These are phyloP conservation scores for Eurotiales sp. DNA, from an alignment of 2,329 filamentous ascomycete genomes.

Conservation along the genomic window DNA sequence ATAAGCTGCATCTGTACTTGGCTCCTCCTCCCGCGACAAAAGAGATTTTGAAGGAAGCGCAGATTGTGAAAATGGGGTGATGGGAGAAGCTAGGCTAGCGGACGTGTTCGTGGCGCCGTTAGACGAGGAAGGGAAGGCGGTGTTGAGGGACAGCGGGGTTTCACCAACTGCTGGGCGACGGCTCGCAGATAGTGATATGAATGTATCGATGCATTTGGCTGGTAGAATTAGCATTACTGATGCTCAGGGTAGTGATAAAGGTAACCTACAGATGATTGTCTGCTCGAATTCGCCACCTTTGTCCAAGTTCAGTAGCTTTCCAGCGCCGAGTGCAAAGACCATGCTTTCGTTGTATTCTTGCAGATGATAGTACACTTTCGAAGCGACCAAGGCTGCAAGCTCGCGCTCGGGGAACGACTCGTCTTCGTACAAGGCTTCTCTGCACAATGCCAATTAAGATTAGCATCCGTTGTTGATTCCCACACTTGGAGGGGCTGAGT, in stretches of 20 bases:
- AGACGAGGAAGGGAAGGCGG: conserved; percentile 67
- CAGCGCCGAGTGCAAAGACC: conserved; percentile 92
- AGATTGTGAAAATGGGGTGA: conserved; percentile 92
- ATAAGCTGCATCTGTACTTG: conserved; percentile 52
- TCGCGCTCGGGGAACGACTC: conserved; percentile 90
- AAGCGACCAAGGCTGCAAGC: conserved; percentile 87
- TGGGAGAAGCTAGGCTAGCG: conserved; percentile 73
- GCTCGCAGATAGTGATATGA: conserved; percentile 74
- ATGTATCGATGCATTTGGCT: conserved; percentile 95
- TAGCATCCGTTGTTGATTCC: background rate
- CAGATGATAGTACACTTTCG: conserved; percentile 98
- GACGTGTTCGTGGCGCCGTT: conserved; percentile 64
- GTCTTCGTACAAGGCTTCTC: conserved; percentile 96
- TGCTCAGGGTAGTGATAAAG: background rate
- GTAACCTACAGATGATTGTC: conserved; percentile 76
- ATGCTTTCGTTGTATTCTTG: conserved; percentile 99
- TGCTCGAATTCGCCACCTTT: conserved; percentile 93
- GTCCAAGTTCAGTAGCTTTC: conserved; percentile 91
- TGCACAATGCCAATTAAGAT: conserved; percentile 36
- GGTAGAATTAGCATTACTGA: conserved; percentile 12
- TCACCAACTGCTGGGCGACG: conserved; percentile 50
- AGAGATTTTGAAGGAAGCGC: conserved; percentile 90
- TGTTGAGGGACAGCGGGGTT: conserved; percentile 66
- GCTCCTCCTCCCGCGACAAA: conserved; percentile 74
- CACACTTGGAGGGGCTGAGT: too few species aligned